Conservation (phyloP, 73 alveolate genomes). For the Blepharisma japonicum region DNA sequence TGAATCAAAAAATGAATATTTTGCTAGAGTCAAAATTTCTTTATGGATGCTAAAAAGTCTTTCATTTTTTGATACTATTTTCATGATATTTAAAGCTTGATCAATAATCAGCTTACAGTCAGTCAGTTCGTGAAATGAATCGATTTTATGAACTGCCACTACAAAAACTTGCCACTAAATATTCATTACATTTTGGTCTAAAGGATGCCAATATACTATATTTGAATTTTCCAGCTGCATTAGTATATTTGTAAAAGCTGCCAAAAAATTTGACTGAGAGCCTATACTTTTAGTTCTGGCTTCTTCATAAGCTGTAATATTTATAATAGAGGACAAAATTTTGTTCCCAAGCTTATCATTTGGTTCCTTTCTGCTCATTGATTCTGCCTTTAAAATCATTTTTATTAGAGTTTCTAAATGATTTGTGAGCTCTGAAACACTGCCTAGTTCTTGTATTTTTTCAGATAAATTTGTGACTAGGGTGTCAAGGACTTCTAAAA, state of each 20-base stretch:
- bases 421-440: background rate
- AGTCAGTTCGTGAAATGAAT: background rate
- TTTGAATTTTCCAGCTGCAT: background rate
- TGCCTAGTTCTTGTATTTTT: slow-evolving; percentile 15
- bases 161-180: slow-evolving; percentile 21
- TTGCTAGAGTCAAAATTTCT: background rate
- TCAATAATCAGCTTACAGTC: background rate
- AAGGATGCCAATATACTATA: background rate
- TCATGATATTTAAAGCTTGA: background rate
- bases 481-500: slow-evolving; percentile 3
- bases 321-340: background rate
- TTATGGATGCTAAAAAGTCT: background rate
- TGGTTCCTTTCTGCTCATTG: background rate
- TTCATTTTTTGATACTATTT: background rate
- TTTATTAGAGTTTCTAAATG: background rate
- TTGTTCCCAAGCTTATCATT: background rate
- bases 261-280: background rate
- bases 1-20: too few species aligned
- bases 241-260: background rate
- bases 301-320: background rate
- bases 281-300: background rate
- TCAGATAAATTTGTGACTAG: background rate
- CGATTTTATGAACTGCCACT: slow-evolving; percentile 2
- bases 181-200: background rate
- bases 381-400: background rate